Conservation (phyloP, 805 yeast genomes). For the Candida nemodendra region DNA sequence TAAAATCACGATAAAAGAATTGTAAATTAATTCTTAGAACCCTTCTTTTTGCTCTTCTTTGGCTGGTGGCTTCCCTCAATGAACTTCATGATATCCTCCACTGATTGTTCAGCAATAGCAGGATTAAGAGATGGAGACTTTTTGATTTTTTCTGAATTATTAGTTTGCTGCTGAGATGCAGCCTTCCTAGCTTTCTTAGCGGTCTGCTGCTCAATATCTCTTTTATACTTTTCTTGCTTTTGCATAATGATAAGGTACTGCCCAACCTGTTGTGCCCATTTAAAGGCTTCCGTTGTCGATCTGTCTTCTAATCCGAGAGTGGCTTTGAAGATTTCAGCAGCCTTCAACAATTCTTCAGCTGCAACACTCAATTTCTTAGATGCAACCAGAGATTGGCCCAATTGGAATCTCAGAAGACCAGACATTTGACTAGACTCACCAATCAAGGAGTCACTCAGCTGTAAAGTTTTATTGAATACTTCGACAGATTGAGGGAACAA, state of each 20-base stretch:
- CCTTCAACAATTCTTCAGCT: conserved; percentile 49
- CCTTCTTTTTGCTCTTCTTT: conserved; percentile 32
- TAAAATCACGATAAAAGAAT: not conserved
- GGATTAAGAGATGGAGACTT: conserved; percentile 43
- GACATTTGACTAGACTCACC: conserved; percentile 62
- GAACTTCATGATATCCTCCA: conserved; percentile 70
- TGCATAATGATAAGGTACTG: conserved; percentile 46
- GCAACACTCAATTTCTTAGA: conserved; percentile 55
- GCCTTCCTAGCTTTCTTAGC: conserved; percentile 24
- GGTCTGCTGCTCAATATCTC: conserved; percentile 21
- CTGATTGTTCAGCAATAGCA: conserved; percentile 59
- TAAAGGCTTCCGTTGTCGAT: conserved; percentile 64
- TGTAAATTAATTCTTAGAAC: conserved; percentile 12
- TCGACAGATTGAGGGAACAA: conserved; percentile 46
- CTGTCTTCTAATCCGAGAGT: conserved; percentile 67
- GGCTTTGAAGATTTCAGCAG: conserved; percentile 55
- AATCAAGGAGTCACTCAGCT: conserved; percentile 47
- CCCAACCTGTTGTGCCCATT: conserved; percentile 59
- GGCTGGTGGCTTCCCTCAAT: conserved; percentile 55
- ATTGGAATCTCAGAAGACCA: conserved; percentile 66
- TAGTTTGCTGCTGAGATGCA: conserved; percentile 19
- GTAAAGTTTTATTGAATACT: conserved; percentile 54
- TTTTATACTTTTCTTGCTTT: conserved; percentile 38
- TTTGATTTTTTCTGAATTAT: conserved; percentile 27
- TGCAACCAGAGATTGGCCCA: conserved; percentile 59